Base-by-base conservation (phyloP, 768 basidiomycete genomes). In the Agaricus sinodeliciosus region DNA sequence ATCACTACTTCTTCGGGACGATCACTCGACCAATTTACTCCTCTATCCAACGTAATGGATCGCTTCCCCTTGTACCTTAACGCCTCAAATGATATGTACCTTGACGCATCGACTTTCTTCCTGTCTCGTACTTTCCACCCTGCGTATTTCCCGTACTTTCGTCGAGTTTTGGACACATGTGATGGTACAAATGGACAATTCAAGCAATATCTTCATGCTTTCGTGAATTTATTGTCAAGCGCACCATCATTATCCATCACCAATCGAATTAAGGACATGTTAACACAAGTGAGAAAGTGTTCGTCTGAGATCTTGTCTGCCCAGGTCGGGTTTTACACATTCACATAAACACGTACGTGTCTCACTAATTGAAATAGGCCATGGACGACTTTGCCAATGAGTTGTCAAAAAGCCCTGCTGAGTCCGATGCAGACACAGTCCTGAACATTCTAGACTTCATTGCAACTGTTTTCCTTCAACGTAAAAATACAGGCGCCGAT, bases 21-120 rank as follows among this genome's bases (percentile, higher is more conserved):
- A 37, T 55, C 63, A 46, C 62, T 82, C 12, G 74, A 79, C 60
- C 76, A 83, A 56, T 71, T 82, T 54, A 76, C 77, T 31, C 59
- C 63, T 1, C 67, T 77, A 35, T 76, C 76, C 5, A 65, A 63
- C 44, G 54, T 80, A 27, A 51, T 73, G n/a, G 70, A 75, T 57
- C 68, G 72, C 39, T 65, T 66, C 3, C 69, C 72, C 18, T 61
- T 73, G 36, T 53, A 74, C 13, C 46, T 65, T 45, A 45, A 57
- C 22, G 54, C 62, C 22, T 57, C 57, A 5, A 49, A 56, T 36
- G 37, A 43, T 37, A 49, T 55, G 51, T 36, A 57, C 31, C 43
- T 57, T 52, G 56, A 60, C 31, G 42, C 63, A 27, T 56, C 58
- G 57, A 51, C 65, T 47, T 65, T 69, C 53, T 73, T 78, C 60